Evolutionary conservation across 176 grass and related monocot genomes (phyloP).

Genomic region (Phoenix dactylifera): DNA sequence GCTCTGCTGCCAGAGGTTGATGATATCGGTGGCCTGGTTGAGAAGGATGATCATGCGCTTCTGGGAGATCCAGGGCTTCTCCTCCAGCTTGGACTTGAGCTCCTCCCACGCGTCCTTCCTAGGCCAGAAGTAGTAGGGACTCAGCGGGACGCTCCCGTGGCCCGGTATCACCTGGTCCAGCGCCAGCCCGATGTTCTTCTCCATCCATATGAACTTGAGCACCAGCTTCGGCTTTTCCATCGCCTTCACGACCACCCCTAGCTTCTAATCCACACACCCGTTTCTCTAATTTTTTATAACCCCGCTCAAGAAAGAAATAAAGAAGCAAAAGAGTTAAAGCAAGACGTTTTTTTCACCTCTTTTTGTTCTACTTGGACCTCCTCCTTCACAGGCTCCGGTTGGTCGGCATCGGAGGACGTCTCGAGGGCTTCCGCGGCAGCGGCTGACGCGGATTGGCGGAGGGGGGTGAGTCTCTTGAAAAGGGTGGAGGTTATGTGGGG

Average conservation of each 20-base stretch:
- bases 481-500: too few relatives aligned
- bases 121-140: constrained; percentile 28
- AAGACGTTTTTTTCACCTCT: constrained; percentile 19
- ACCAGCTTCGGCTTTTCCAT: constrained; percentile 49
- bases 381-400: not conserved
- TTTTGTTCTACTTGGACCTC: constrained; percentile 8
- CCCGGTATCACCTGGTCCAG: constrained; percentile 56
- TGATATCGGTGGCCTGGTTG: too few relatives aligned
- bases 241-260: constrained; percentile 43
- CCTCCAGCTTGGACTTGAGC: too few relatives aligned
- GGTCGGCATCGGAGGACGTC: not conserved
- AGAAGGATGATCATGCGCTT: too few relatives aligned
- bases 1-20: too few relatives aligned
- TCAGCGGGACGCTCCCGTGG: constrained; percentile 59
- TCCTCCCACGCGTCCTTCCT: too few relatives aligned
- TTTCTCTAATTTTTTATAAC: not conserved
- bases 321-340: not conserved
- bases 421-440: constrained; percentile 25
- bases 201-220: constrained; percentile 87
- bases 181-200: constrained; percentile 73
- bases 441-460: not conserved
- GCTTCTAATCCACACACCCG: constrained; percentile 23
- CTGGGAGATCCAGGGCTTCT: too few relatives aligned
- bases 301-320: not conserved
- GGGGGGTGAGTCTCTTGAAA: too few relatives aligned